Evolutionary conservation across 495 filamentous ascomycete species (phyloP).

Genomic region (Pyrenopolyporus hunteri): DNA sequence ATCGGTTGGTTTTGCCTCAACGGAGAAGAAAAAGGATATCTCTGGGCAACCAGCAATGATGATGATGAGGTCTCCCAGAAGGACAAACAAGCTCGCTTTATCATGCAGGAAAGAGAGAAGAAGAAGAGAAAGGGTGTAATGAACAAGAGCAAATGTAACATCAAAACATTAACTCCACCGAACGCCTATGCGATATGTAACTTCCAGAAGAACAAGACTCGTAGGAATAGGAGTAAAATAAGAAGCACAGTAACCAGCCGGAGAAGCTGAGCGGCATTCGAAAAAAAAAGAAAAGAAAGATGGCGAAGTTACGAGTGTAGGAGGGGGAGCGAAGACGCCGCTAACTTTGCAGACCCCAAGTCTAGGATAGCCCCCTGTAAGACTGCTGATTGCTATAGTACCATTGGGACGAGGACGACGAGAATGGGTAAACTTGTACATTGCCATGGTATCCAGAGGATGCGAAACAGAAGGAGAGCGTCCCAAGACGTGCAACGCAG

Average conservation of each 20-base stretch:
- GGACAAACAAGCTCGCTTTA: too few relatives aligned
- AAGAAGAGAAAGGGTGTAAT: constrained; percentile 4
- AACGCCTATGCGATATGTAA: constrained; percentile 39
- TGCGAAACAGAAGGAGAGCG: constrained; percentile 13
- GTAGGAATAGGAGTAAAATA: constrained; percentile 7
- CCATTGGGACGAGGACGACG: constrained; percentile 13
- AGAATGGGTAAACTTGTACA: constrained; percentile 15
- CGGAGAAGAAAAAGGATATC: constrained; percentile 1
- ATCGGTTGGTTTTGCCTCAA: background rate
- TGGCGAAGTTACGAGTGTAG: background rate
- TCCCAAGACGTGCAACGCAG: constrained; percentile 10
- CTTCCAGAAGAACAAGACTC: constrained; percentile 19
- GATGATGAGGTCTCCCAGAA: too few relatives aligned
- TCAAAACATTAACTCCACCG: constrained; percentile 32
- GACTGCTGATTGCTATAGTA: constrained; percentile 16
- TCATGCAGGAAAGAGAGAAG: constrained; percentile 24
- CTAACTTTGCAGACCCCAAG: constrained; percentile 1
- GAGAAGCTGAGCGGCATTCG: too few relatives aligned
- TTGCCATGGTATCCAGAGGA: constrained; percentile 15
- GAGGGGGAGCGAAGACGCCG: constrained; percentile 3
- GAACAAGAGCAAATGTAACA: background rate
- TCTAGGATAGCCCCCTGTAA: background rate
- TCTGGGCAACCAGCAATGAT: background rate
- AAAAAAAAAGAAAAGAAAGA: background rate
- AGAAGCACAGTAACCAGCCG: background rate